Evolutionary conservation across 352 stramenopile species (phyloP).

Genomic region (Phytophthora hibernalis): DNA sequence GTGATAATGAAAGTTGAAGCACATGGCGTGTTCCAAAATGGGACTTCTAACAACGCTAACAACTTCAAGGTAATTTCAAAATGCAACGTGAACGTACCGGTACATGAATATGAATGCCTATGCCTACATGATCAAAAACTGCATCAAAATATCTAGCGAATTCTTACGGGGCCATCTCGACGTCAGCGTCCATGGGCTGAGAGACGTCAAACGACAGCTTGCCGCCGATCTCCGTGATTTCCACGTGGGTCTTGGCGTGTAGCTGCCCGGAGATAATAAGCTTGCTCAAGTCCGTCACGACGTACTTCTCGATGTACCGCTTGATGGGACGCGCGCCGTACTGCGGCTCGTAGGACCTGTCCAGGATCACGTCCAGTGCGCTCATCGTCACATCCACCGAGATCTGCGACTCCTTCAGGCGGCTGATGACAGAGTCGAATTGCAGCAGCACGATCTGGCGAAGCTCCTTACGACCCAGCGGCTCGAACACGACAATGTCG

Average conservation of each 20-base stretch:
- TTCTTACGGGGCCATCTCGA: constrained; percentile 39
- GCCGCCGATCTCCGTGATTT: constrained; percentile 54
- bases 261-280: constrained; percentile 68
- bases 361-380: constrained; percentile 92
- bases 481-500: constrained; percentile 97
- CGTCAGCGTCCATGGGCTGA: constrained; percentile 46
- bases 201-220: constrained; percentile 63
- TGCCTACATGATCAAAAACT: constrained; percentile 4
- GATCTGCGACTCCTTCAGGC: constrained; percentile 76
- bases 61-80: background rate
- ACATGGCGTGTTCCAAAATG: too few relatives aligned
- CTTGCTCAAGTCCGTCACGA: constrained; percentile 92
- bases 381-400: constrained; percentile 75
- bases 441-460: constrained; percentile 94
- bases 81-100: background rate
- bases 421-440: constrained; percentile 89
- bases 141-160: constrained; percentile 4
- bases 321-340: constrained; percentile 97
- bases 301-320: constrained; percentile 94
- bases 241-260: constrained; percentile 70
- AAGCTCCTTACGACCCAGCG: constrained; percentile 89
- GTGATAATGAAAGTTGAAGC: too few relatives aligned
- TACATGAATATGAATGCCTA: background rate
- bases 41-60: too few relatives aligned
- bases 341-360: constrained; percentile 92